Evolutionary conservation across 805 yeast species (phyloP), one percentile per base, ranked within the genome.

Genomic region (Candida boidinii): DNA sequence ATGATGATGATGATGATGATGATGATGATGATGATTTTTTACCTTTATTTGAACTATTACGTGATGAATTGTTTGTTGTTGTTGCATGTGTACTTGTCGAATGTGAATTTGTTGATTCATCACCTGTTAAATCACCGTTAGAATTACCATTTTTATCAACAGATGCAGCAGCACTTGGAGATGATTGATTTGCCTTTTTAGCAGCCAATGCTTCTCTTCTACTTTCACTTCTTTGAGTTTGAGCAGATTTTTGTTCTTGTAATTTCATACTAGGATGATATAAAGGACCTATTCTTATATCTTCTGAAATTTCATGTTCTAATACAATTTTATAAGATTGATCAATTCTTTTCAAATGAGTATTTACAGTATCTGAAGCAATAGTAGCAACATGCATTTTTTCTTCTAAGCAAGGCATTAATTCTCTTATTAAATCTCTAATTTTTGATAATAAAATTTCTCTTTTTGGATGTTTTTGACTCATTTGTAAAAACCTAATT

Each of bases 301-400:
- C 58, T 41, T 79, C 82, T 1, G 97, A 96, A 18, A 92, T 78
- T 58, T 92, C 98, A 46, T 71, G 65, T 46, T 77, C 75, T 36
- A 70, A 62, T 29, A 80, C 59, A 17, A 90, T 81, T 30, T 81
- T 82, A 61, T 75, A 88, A 49, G 84, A 94, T 44, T 80, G 74
- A 50, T 88, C 83, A 42, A 92, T 68, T 32, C 96, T 66, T 32
- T 66, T 68, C 35, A 85, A 59, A 48, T 85, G 82, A 37, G 78
- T 74, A 20, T 68, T 60, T 29, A 87, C 68, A 10, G 79, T 69
- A 45, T 88, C 96, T 20, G 84, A 70, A 16, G 96, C 96, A 25
- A 85, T 79, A 2, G 90, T 79, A 4, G 96, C 90, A 26, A 92
- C 96, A 54, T 90, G 96, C 94, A 92, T 86, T 58, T 92, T 92